phyloP scores from a whole-genome alignment of 2,329 filamentous ascomycete species.

The Lachnellula occidentalis region DNA sequence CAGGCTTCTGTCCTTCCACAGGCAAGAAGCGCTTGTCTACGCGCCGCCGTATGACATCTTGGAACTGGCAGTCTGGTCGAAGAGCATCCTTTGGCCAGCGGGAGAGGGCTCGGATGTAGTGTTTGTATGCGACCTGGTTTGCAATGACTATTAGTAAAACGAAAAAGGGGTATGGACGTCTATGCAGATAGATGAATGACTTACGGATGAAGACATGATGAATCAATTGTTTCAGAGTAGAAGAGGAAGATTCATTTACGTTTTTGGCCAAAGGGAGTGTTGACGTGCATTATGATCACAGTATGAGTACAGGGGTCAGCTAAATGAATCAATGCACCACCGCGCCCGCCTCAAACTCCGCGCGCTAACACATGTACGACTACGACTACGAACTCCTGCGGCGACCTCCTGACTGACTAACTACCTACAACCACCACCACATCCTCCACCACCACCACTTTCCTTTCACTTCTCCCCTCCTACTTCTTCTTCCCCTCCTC shows the following conservation, averaged over 20 bases:
- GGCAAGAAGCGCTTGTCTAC: slow-evolving; percentile 33
- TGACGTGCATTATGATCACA: background rate
- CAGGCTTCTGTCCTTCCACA: background rate
- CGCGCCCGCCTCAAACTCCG: background rate
- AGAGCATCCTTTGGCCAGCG: slow-evolving; percentile 61
- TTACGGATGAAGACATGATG: slow-evolving; percentile 30
- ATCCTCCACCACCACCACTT: background rate
- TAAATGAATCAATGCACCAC: background rate
- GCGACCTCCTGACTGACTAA: background rate
- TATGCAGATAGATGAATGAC: slow-evolving; percentile 1
- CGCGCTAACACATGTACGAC: background rate
- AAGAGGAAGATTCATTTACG: background rate
- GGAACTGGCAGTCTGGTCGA: slow-evolving; percentile 58
- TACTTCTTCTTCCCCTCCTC: slow-evolving; percentile 12
- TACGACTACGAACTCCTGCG: background rate
- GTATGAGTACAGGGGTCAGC: background rate
- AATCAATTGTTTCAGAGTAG: slow-evolving; percentile 5
- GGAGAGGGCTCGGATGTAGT: slow-evolving; percentile 46
- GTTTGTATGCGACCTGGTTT: slow-evolving; percentile 39
- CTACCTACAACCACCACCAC: background rate
- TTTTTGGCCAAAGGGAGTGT: background rate
- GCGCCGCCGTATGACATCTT: slow-evolving; percentile 46
- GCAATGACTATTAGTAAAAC: background rate
- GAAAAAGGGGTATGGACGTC: background rate
- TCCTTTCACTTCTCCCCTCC: slow-evolving; percentile 6